Evolutionary conservation across 257 asterid species (phyloP), one percentile per base, ranked within the genome.

Genomic region (Solanum corneliomulleri): DNA sequence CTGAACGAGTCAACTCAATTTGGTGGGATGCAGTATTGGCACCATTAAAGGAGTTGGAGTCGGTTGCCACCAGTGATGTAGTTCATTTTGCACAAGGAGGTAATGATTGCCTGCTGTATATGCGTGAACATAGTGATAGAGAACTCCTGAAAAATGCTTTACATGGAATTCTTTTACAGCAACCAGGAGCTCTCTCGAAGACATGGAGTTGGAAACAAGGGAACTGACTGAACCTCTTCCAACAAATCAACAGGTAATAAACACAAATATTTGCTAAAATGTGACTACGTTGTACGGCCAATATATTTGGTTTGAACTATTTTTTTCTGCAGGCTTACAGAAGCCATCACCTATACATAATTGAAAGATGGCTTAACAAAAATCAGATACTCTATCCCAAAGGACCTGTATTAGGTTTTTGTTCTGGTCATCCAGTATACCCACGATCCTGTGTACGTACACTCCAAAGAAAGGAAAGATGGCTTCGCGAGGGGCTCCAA

Each of bases 201-300:
- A 97, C 84, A 92, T 95, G 95, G 99, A 97, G 94, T 92, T 97
- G 90, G 96, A 93, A 91, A 97, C 98, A 80, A 93, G 97, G 94
- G 97, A 98, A 88, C 90, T 97, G 45, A 97, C 98, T 56, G 99
- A 97, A 93, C 99, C 99, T 68, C 98, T 97, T 87, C 99, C 99
- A 20, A 94, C 98, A 74, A 97, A 95, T 92, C 99, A 97, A 93
- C 99, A 94, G 92, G 99, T 93, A 89, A 56, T 68, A 58, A 31
- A 29, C 42, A 60, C 52, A 86, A 45, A 39, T 80, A 81, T 81
- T 31, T 6, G 9, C 85, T 31, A 81, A 81, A 49, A 49, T 49
- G 66, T 18, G 68, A 81, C 69, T 49, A 81, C 3, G 21, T 81
- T 49, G 85, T 52, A 81, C 25, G 1, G 66, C 45, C 14, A 64